Evolutionary conservation across 2,329 filamentous ascomycete genomes (phyloP).

Genomic region (Fonsecaea multimorphosa): DNA sequence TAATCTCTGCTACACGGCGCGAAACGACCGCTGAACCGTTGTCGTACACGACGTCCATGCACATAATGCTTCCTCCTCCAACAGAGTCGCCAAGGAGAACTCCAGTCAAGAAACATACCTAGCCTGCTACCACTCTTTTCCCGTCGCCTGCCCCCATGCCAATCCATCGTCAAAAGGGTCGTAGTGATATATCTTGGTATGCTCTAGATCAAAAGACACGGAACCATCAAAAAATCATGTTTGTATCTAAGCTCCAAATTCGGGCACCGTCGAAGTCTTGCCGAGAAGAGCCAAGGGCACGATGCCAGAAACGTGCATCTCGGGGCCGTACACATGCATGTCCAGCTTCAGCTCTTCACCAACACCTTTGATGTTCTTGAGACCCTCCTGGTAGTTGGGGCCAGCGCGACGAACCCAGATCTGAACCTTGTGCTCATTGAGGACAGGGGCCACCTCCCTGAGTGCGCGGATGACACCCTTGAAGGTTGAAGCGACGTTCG

Average conservation of each 20-base stretch:
- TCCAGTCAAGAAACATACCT: constrained; percentile 24
- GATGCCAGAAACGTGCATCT: constrained; percentile 92
- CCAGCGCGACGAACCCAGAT: constrained; percentile 93
- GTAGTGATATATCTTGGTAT: constrained; percentile 25
- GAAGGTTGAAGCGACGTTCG: constrained; percentile 98
- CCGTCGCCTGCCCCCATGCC: constrained; percentile 25
- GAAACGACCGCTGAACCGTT: constrained; percentile 9
- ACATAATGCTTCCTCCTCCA: constrained; percentile 10
- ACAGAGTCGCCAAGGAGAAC: constrained; percentile 16
- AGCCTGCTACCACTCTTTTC: constrained; percentile 25
- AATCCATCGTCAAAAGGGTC: constrained; percentile 26
- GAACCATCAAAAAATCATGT: constrained; percentile 11
- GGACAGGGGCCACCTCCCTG: constrained; percentile 81
- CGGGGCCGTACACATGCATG: constrained; percentile 86
- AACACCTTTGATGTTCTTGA: constrained; percentile 99
- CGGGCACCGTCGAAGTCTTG: constrained; percentile 67
- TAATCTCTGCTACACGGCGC: constrained; percentile 1
- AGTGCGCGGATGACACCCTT: constrained; percentile 98
- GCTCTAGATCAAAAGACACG: constrained; percentile 32
- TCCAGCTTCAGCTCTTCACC: constrained; percentile 91
- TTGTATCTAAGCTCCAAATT: constrained; percentile 55
- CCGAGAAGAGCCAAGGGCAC: constrained; percentile 83
- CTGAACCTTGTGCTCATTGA: constrained; percentile 95
- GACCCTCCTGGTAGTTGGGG: constrained; percentile 99
- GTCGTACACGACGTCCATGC: constrained; percentile 15